phyloP scores from a whole-genome alignment of 345 rosid species.

The Corymbia maculata region DNA sequence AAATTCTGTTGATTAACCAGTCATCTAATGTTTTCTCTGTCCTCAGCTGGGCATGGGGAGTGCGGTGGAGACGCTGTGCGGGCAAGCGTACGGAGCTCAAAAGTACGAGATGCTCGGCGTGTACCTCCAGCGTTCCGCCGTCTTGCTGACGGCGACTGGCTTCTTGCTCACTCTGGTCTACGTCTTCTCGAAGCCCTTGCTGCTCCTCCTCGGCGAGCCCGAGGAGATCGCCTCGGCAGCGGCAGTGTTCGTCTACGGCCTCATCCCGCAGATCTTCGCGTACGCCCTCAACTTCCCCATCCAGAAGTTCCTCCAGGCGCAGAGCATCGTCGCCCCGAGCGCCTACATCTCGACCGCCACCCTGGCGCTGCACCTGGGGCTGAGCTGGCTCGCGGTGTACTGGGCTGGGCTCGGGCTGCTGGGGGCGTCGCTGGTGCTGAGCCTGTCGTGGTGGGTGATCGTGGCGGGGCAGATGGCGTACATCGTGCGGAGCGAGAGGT shows the following conservation, averaged over 20 bases:
- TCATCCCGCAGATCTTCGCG: conserved; percentile 56
- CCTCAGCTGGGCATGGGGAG: conserved; percentile 53
- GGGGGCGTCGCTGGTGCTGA: conserved; percentile 43
- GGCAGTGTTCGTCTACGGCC: conserved; percentile 39
- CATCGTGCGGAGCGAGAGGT: conserved; percentile 27
- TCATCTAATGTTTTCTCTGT: neutral
- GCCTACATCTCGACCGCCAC: conserved; percentile 42
- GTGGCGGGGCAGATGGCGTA: conserved; percentile 47
- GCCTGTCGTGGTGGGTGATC: conserved; percentile 49
- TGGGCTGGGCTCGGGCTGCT: conserved; percentile 29
- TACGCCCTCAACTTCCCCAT: conserved; percentile 56
- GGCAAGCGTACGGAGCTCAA: conserved; percentile 58
- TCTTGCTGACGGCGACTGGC: conserved; percentile 44
- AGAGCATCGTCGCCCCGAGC: conserved; percentile 50
- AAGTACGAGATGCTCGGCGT: conserved; percentile 45
- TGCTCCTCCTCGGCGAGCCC: conserved; percentile 44
- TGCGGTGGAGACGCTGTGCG: conserved; percentile 68
- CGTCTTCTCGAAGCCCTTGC: conserved; percentile 30
- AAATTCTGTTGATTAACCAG: neutral
- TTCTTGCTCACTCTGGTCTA: conserved; percentile 27
- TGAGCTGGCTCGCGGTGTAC: conserved; percentile 36
- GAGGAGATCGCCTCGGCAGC: conserved; percentile 44
- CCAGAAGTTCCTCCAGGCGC: conserved; percentile 48
- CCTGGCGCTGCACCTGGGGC: conserved; percentile 19
- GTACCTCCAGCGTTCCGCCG: conserved; percentile 49